Evolutionary conservation across 768 basidiomycete genomes (phyloP), one percentile per base, ranked within the genome.

Genomic region (Pisolithus tinctorius): DNA sequence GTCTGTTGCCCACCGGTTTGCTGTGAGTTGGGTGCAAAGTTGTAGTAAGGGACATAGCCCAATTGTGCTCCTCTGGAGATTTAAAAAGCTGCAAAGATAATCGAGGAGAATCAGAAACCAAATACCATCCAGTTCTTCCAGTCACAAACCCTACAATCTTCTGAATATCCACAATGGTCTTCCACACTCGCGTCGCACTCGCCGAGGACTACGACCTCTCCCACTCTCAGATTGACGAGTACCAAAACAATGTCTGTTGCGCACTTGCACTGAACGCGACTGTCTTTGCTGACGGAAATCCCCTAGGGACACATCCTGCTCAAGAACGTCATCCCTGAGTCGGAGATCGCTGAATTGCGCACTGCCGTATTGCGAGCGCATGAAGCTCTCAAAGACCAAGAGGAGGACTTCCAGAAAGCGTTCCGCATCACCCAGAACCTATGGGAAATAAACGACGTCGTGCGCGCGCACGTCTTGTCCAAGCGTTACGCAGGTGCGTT

Each of bases 341-440:
- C 47, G 23, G 47, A 48, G 34, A n/a, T 48, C 38, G 34, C 42
- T n/a, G 50, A 51, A 36, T 30, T 51, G 16, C 50, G 50, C 23
- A 38, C 41, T 26, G 43, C 43, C 27, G 50, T 51, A 5, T 37
- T 51, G 30, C 30, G 20, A 37, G 34, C 50, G 14, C 50, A 51
- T 11, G 42, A 51, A 4, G 43, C 37, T 26, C 50, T 51, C 25
- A 23, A 45, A 34, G 44, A 29, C 6, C 34, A 43, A 26, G 50
- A 51, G 13, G 50, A 51, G 25, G 36, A 42, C 50, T 51, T 44
- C 50, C 31, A 51, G 20, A 39, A 51, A 36, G 50, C 50, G 29
- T 51, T 51, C 43, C 50, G 50, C 31, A 31, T 45, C 1, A 51
- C 50, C 16, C 42, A 51, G n/a, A 51, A 51, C 20, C 31, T 51